phyloP scores from a whole-genome alignment of 23 red algal genomes.

The Gracilariopsis chorda region DNA sequence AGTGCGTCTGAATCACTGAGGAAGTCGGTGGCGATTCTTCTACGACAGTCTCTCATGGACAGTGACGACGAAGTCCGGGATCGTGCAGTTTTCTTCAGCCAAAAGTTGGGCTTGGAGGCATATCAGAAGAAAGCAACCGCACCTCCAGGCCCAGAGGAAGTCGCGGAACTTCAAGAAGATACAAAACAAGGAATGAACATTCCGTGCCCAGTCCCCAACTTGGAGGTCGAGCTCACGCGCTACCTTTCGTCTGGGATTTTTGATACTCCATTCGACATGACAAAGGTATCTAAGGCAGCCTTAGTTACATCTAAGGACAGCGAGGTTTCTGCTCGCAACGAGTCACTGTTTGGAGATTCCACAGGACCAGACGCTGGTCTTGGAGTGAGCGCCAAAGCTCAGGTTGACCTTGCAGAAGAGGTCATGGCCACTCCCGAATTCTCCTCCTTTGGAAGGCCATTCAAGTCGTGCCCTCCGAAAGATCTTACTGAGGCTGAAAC shows the following conservation, averaged over 20 bases:
- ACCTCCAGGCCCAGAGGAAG: not conserved
- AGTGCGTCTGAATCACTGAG: constrained; percentile 62
- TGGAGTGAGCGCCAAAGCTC: not conserved
- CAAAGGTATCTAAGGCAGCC: constrained; percentile 57
- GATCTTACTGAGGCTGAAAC: constrained; percentile 96
- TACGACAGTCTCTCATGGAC: constrained; percentile 93
- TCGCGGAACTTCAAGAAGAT: constrained; percentile 30
- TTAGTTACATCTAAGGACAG: not conserved
- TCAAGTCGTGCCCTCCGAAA: constrained; percentile 76
- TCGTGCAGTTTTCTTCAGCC: constrained; percentile 79
- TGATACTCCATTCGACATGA: constrained; percentile 43
- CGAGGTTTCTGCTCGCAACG: not conserved
- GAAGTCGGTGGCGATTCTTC: constrained; percentile 78
- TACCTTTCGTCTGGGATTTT: constrained; percentile 54
- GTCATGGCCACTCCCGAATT: constrained; percentile 63
- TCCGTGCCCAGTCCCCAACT: constrained; percentile 66
- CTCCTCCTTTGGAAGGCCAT: constrained; percentile 67
- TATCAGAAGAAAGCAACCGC: constrained; percentile 34
- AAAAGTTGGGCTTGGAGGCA: constrained; percentile 67
- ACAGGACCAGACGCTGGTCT: not conserved
- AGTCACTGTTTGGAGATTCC: not conserved
- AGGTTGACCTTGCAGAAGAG: constrained; percentile 53
- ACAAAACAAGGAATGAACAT: constrained; percentile 35
- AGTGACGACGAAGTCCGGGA: constrained; percentile 98
- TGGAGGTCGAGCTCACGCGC: constrained; percentile 72